phyloP scores from a whole-genome alignment of 352 stramenopile genomes.

The Globisporangium splendens region DNA sequence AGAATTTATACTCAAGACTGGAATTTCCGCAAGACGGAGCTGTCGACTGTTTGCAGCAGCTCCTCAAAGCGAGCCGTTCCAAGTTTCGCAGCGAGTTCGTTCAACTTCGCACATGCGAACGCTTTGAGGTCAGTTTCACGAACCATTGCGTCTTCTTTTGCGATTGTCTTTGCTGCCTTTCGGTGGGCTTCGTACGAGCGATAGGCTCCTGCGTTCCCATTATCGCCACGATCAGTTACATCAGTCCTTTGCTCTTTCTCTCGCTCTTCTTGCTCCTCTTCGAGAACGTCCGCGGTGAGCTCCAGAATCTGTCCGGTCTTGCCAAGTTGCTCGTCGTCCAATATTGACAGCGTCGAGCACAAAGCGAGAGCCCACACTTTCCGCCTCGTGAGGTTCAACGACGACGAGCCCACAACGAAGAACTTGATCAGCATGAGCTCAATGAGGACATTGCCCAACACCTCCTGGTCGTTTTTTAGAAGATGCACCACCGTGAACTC shows the following conservation, averaged over 20 bases:
- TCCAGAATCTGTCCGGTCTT: slow-evolving; percentile 69
- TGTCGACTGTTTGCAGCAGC: slow-evolving; percentile 55
- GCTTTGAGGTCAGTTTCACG: slow-evolving; percentile 39
- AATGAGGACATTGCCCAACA: slow-evolving; percentile 35
- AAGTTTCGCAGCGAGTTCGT: slow-evolving; percentile 36
- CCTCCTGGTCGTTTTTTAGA: slow-evolving; percentile 29
- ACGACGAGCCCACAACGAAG: slow-evolving; percentile 61
- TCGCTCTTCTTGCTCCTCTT: slow-evolving; percentile 51
- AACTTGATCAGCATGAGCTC: slow-evolving; percentile 71
- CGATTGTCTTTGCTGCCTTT: slow-evolving; percentile 20
- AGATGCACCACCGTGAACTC: slow-evolving; percentile 45
- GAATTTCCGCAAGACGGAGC: slow-evolving; percentile 51
- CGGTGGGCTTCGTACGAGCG: slow-evolving; percentile 45
- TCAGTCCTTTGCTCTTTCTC: neutral
- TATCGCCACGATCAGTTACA: neutral
- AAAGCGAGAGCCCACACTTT: slow-evolving; percentile 73
- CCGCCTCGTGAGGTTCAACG: slow-evolving; percentile 45
- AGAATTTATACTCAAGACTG: slow-evolving; percentile 16
- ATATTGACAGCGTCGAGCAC: slow-evolving; percentile 35
- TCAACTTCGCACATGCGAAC: slow-evolving; percentile 36
- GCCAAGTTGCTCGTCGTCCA: slow-evolving; percentile 40
- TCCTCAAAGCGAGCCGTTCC: slow-evolving; percentile 39
- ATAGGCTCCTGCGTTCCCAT: slow-evolving; percentile 33
- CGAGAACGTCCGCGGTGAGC: slow-evolving; percentile 58
- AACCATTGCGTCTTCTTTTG: slow-evolving; percentile 34